Percentiles rank a stretch among this genome's conserved stretches.
Conservation (phyloP, 2,329 filamentous ascomycete genomes). For the Fonsecaea monophora region DNA sequence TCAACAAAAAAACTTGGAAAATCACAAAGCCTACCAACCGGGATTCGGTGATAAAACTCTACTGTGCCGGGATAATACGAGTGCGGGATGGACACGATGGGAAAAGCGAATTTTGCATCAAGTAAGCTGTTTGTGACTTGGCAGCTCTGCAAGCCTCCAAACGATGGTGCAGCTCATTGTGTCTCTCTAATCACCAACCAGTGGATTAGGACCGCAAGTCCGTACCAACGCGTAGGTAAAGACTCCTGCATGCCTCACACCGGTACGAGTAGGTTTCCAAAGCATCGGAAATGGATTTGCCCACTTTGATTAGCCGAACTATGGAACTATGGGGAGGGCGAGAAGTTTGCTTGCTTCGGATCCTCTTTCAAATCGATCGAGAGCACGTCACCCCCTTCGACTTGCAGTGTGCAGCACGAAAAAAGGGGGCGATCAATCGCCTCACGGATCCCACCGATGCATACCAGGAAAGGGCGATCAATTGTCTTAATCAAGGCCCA, state of each 20-base stretch:
- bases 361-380: constrained; percentile 22
- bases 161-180: constrained; percentile 14
- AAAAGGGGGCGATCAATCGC: constrained; percentile 30
- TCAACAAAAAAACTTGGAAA: constrained; percentile 2
- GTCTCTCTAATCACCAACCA: constrained; percentile 6
- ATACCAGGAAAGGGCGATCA: constrained; percentile 21
- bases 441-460: constrained; percentile 22
- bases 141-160: constrained; percentile 9
- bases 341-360: constrained; percentile 12
- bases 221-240: background rate
- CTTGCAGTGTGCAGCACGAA: background rate
- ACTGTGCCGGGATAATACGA: constrained; percentile 1
- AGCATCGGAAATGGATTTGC: constrained; percentile 1
- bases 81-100: constrained; percentile 17
- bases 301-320: constrained; percentile 11
- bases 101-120: background rate
- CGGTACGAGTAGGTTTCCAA: background rate
- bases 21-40: constrained; percentile 7
- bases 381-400: constrained; percentile 20
- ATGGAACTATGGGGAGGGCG: constrained; percentile 12
- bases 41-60: constrained; percentile 11
- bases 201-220: background rate
- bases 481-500: constrained; percentile 21
- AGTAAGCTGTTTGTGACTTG: constrained; percentile 7
- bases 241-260: background rate